phyloP scores from a whole-genome alignment of 345 rosid genomes.

The Mangifera indica region DNA sequence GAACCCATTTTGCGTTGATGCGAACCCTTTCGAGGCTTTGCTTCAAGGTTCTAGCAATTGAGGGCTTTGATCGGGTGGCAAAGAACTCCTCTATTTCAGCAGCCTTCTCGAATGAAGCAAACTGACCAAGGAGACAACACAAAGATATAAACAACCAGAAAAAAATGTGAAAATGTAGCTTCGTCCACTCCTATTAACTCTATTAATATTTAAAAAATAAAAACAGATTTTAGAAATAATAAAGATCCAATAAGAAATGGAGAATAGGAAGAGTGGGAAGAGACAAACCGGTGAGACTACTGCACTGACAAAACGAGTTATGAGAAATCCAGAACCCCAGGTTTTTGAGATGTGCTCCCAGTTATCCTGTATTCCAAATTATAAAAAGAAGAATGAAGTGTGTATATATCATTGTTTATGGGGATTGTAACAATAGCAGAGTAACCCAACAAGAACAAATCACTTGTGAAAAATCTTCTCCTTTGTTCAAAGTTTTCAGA shows the following conservation, averaged over 20 bases:
- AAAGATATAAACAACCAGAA: background rate
- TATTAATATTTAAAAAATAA: background rate
- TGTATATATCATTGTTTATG: background rate
- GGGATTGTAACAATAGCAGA: background rate
- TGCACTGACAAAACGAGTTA: constrained; percentile 66
- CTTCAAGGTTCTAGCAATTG: constrained; percentile 82
- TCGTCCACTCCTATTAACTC: background rate
- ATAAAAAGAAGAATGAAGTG: background rate
- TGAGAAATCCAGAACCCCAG: constrained; percentile 72
- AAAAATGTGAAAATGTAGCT: background rate
- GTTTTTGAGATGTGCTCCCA: constrained; percentile 71
- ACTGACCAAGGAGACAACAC: constrained; percentile 37
- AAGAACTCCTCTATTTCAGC: constrained; percentile 84
- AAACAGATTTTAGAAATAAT: background rate
- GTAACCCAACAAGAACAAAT: background rate
- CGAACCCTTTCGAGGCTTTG: constrained; percentile 78
- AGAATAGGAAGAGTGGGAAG: constrained; percentile 1
- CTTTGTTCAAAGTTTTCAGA: background rate
- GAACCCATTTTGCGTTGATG: constrained; percentile 80
- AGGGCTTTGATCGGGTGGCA: constrained; percentile 50
- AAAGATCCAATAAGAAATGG: background rate
- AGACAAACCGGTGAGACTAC: constrained; percentile 73
- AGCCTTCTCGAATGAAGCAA: constrained; percentile 79
- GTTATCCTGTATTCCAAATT: constrained; percentile 45
- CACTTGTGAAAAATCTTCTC: background rate